These are phyloP conservation scores for Sherardia arvensis DNA, from an alignment of 257 asterid species.

Conservation along the genomic window DNA sequence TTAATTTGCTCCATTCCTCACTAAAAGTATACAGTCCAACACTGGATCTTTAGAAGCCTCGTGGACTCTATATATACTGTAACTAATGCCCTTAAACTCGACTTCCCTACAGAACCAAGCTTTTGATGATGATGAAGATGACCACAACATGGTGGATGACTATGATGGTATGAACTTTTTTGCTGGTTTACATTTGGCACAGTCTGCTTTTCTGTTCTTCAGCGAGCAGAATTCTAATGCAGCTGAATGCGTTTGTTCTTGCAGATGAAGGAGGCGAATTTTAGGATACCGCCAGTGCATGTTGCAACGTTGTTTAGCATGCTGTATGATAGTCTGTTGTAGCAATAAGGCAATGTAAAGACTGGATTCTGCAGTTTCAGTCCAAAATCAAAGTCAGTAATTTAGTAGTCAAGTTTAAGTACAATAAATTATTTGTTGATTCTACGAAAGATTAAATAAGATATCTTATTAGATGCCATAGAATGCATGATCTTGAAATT, in stretches of 20 bases:
- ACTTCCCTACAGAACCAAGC: constrained; percentile 30
- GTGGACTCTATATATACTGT: background rate
- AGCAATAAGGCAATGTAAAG: too few relatives aligned
- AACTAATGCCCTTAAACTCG: constrained; percentile 1
- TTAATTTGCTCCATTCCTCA: background rate
- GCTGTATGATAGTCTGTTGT: background rate
- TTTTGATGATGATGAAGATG: constrained; percentile 78
- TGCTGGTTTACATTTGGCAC: background rate
- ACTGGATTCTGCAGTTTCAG: too few relatives aligned
- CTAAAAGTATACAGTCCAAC: too few relatives aligned
- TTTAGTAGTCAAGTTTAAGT: background rate
- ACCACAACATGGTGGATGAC: constrained; percentile 50
- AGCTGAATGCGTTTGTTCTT: background rate
- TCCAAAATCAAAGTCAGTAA: background rate
- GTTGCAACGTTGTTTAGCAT: background rate
- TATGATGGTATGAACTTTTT: constrained; percentile 30
- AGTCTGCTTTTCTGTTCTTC: background rate
- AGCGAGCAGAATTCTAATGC: background rate
- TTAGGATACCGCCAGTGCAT: background rate
- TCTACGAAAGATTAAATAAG: too few relatives aligned
- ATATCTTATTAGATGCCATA: too few relatives aligned
- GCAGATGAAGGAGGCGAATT: constrained; percentile 15
- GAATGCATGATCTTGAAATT: too few relatives aligned
- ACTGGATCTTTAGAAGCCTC: background rate
- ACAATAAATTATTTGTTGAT: background rate